A percentile compares a stretch with the other conserved stretches of the same genome.
phyloP scores from a whole-genome alignment of 495 filamentous ascomycete species.

The Penicillium verhagenii region DNA sequence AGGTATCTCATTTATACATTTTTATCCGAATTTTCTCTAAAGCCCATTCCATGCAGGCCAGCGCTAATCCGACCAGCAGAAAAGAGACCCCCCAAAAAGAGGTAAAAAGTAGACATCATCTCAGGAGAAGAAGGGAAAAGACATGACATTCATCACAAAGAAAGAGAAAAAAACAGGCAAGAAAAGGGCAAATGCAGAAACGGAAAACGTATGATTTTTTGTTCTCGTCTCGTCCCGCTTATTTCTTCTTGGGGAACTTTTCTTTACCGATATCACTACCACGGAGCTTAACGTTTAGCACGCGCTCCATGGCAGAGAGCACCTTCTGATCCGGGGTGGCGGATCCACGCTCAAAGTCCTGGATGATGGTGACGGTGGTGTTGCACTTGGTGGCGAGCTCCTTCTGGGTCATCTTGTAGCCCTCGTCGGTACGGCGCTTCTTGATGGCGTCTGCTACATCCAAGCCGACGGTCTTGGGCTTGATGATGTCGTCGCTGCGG shows the following conservation, averaged over 20 bases:
- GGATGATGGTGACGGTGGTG: conserved; percentile 73
- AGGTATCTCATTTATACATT: conserved; percentile 33
- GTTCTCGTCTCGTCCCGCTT: conserved; percentile 29
- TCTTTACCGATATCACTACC: conserved; percentile 74
- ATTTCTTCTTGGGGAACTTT: conserved; percentile 71
- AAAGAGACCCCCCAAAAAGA: conserved; percentile 4
- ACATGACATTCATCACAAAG: conserved; percentile 29
- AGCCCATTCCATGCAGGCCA: conserved; percentile 34
- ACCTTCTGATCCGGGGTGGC: conserved; percentile 85
- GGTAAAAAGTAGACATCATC: conserved; percentile 14
- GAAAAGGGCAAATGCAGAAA: conserved; percentile 16
- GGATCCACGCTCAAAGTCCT: conserved; percentile 81
- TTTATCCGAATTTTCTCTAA: conserved; percentile 25
- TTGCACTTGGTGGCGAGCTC: conserved; percentile 94
- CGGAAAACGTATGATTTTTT: conserved; percentile 21
- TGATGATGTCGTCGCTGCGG: conserved; percentile 95
- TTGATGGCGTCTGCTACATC: conserved; percentile 82
- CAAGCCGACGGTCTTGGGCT: conserved; percentile 83
- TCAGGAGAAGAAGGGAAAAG: conserved; percentile 15
- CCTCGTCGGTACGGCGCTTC: conserved; percentile 67
- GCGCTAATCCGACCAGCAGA: conserved; percentile 42
- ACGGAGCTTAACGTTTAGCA: conserved; percentile 81
- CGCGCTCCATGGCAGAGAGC: conserved; percentile 73
- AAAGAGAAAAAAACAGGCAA: conserved; percentile 7
- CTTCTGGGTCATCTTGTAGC: conserved; percentile 90